Evolutionary conservation across 1,284 basidiomycete genomes (phyloP).

Genomic region (Microbotryum intermedium): DNA sequence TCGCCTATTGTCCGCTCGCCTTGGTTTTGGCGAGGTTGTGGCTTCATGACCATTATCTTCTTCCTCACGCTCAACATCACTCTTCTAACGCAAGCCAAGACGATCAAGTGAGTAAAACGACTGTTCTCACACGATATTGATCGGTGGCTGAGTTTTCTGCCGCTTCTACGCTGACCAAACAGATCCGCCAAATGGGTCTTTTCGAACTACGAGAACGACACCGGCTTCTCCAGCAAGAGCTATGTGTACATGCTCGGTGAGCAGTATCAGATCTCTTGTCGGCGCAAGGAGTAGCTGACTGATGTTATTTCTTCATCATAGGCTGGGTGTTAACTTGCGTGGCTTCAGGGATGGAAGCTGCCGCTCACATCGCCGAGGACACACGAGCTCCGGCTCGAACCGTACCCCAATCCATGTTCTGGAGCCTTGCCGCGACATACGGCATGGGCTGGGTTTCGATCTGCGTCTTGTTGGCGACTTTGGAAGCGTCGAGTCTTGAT

Average conservation of each 20-base stretch:
- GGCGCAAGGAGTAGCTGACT: background rate
- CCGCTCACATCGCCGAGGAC: constrained; percentile 33
- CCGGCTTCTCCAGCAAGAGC: constrained; percentile 24
- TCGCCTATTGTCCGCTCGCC: constrained; percentile 29
- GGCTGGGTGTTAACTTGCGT: constrained; percentile 33
- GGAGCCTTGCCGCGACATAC: constrained; percentile 29
- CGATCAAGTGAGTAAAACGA: constrained; percentile 7
- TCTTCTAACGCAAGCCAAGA: constrained; percentile 16
- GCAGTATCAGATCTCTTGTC: background rate
- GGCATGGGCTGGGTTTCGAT: constrained; percentile 31
- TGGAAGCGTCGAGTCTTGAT: constrained; percentile 12
- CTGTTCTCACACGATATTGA: no score
- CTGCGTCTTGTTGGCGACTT: constrained; percentile 22
- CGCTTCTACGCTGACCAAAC: background rate
- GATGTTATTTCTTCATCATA: background rate
- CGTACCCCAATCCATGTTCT: constrained; percentile 34
- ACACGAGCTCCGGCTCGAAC: constrained; percentile 30
- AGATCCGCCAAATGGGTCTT: constrained; percentile 31
- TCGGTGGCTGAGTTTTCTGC: background rate
- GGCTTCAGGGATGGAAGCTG: constrained; percentile 31
- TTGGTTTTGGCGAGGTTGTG: constrained; percentile 30
- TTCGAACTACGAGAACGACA: constrained; percentile 27
- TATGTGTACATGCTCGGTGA: constrained; percentile 33
- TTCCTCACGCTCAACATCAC: constrained; percentile 27
- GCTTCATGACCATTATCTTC: constrained; percentile 17